Evolutionary conservation across 2,329 filamentous ascomycete species (phyloP).

Genomic region (Cryphonectria carpinicola): DNA sequence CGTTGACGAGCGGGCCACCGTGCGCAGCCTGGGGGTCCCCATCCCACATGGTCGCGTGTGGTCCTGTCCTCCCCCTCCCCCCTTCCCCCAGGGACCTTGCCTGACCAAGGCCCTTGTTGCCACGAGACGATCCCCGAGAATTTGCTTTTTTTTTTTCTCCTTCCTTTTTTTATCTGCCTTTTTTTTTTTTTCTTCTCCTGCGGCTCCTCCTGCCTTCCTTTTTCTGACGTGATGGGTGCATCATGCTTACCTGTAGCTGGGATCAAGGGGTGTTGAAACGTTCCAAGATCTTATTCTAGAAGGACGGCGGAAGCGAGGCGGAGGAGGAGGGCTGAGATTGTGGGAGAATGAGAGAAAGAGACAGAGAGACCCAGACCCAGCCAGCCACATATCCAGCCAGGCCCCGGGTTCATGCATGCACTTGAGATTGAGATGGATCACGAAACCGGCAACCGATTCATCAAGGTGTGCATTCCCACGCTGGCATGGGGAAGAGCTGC

Average conservation of each 20-base stretch:
- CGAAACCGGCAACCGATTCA: background rate
- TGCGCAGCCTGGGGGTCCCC: background rate
- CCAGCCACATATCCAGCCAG: background rate
- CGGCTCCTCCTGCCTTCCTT: background rate
- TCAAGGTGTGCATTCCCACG: background rate
- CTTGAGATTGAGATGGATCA: background rate
- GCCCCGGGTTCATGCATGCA: slow-evolving; percentile 4
- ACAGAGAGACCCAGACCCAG: background rate
- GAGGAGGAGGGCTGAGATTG: background rate
- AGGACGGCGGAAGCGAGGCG: slow-evolving; percentile 12
- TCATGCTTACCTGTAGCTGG: background rate
- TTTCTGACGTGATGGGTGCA: background rate
- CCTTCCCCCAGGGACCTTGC: background rate
- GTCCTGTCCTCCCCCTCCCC: background rate
- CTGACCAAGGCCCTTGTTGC: background rate
- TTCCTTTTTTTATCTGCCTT: too few species aligned
- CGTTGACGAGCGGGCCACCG: background rate
- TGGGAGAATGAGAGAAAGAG: too few species aligned
- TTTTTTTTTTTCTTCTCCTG: too few species aligned
- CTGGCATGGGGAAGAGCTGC: background rate
- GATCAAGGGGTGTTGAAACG: slow-evolving; percentile 2
- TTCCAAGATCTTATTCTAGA: slow-evolving; percentile 26
- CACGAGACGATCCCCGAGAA: background rate
- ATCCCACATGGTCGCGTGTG: background rate
- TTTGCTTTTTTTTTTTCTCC: background rate